Evolutionary conservation across 441 rosid genomes (phyloP).

Genomic region (Raphanus hybrid): DNA sequence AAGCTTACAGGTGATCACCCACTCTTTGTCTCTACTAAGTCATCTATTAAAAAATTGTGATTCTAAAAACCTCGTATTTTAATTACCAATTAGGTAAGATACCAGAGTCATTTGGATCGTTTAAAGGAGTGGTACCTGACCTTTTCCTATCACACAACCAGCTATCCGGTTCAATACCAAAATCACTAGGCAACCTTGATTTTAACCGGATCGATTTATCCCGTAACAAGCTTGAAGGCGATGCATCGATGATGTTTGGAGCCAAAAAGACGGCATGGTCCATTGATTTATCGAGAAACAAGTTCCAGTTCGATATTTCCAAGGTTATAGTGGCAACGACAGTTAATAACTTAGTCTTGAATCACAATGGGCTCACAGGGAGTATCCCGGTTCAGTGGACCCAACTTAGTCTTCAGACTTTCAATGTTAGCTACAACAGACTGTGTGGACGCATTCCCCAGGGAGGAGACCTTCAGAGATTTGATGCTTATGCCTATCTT

Average conservation of each 20-base stretch:
- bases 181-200: constrained; percentile 51
- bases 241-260: constrained; percentile 62
- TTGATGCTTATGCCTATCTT: no score
- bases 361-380: constrained; percentile 41
- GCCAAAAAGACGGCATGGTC: constrained; percentile 41
- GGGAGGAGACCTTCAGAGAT: no score
- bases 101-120: constrained; percentile 59
- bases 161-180: constrained; percentile 57
- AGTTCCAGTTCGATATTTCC: constrained; percentile 53
- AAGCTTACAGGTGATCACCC: constrained; percentile 42
- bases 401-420: constrained; percentile 30
- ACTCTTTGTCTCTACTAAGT: background rate
- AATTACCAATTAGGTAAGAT: constrained; percentile 40
- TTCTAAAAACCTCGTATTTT: background rate
- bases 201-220: constrained; percentile 53
- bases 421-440: constrained; percentile 65
- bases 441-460: constrained; percentile 44
- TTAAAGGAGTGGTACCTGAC: constrained; percentile 38
- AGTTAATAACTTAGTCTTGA: constrained; percentile 46
- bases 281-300: constrained; percentile 56
- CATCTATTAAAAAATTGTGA: background rate
- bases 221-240: constrained; percentile 59
- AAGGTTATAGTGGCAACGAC: constrained; percentile 39
- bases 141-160: constrained; percentile 60
- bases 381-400: constrained; percentile 49